Percentiles rank a stretch among this genome's conserved stretches.
phyloP scores from a whole-genome alignment of 73 alveolate species.

The Stentor coeruleus region DNA sequence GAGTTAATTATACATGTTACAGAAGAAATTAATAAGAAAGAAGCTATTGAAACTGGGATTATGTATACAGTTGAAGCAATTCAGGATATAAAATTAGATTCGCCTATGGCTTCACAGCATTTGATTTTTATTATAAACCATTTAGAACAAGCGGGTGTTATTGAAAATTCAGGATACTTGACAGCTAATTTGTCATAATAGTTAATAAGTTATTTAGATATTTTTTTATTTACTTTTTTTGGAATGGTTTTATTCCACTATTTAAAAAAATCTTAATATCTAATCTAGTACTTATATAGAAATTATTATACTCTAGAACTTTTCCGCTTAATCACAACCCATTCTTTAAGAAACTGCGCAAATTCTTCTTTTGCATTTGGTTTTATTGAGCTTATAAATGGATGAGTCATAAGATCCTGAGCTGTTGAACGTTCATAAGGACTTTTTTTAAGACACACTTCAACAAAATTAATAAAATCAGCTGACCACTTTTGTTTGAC shows the following conservation, averaged over 20 bases:
- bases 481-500: constrained; percentile 38
- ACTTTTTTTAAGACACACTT: constrained; percentile 58
- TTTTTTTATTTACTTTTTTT: too few species aligned
- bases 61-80: not conserved
- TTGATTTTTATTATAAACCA: not conserved
- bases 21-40: not conserved
- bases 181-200: not conserved
- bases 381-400: too few species aligned
- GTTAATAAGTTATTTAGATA: not conserved
- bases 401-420: not conserved
- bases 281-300: not conserved
- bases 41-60: not conserved
- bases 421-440: constrained; percentile 28
- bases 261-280: not conserved
- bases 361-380: not conserved
- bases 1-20: not conserved
- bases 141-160: not conserved
- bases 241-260: not conserved
- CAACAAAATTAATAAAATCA: constrained; percentile 56
- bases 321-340: not conserved
- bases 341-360: not conserved
- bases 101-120: not conserved
- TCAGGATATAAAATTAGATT: not conserved
- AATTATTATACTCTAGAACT: not conserved
- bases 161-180: not conserved